Evolutionary conservation across 169 alveolate species (phyloP).

Genomic region (Cryptosporidium felis): DNA sequence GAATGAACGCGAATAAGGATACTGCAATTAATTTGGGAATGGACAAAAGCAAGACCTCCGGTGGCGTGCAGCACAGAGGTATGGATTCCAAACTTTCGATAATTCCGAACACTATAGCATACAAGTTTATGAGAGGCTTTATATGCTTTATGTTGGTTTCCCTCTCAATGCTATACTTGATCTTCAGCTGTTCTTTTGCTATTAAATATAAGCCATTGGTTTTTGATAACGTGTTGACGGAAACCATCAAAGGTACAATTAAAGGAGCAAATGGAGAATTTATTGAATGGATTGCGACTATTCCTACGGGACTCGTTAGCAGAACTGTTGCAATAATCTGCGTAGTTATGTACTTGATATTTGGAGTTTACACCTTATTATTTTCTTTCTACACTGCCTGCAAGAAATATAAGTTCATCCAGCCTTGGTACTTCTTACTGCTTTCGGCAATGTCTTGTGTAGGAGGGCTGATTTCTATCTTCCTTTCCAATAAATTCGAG

Average conservation of each 20-base stretch:
- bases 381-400: conserved; percentile 60
- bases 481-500: conserved; percentile 43
- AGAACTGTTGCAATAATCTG: conserved; percentile 58
- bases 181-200: conserved; percentile 57
- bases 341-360: conserved; percentile 24
- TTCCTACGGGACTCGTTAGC: conserved; percentile 59
- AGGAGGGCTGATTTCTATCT: conserved; percentile 57
- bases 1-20: too few species aligned
- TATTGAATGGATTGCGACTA: conserved; percentile 56
- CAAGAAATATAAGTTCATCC: conserved; percentile 59
- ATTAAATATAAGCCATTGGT: conserved; percentile 44
- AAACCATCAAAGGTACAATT: conserved; percentile 46
- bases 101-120: conserved; percentile 41
- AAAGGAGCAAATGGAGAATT: conserved; percentile 64
- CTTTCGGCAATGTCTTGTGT: conserved; percentile 34
- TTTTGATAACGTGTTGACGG: conserved; percentile 49
- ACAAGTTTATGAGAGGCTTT: conserved; percentile 49
- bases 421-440: conserved; percentile 57
- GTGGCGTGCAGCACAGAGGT: too few species aligned
- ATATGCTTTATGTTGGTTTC: conserved; percentile 21
- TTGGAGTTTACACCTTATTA: conserved; percentile 39
- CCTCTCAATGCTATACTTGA: conserved; percentile 32
- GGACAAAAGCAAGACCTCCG: too few species aligned
- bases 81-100: conserved; percentile 15
- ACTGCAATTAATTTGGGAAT: too few species aligned